These are phyloP conservation scores for Coemansia sp. DNA, from an alignment of 192 early-diverging fungal genomes.

Conservation along the genomic window DNA sequence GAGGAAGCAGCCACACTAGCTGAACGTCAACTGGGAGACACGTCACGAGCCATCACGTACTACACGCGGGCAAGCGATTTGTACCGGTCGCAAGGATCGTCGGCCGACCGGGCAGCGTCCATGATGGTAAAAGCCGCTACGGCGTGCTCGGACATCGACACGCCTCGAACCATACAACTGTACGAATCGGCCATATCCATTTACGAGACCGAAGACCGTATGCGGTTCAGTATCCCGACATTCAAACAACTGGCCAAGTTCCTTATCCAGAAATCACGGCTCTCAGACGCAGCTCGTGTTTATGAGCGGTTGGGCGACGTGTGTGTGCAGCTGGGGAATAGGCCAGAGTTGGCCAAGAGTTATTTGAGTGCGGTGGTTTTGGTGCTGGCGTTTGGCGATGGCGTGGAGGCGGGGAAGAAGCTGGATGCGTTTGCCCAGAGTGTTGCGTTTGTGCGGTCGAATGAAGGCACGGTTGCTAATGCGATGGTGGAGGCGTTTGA, in stretches of 20 bases:
- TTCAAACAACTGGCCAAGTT: conserved; percentile 31
- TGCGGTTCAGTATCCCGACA: conserved; percentile 35
- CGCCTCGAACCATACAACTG: conserved; percentile 29
- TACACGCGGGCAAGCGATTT: conserved; percentile 48
- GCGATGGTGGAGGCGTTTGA: conserved; percentile 40
- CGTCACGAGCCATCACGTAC: conserved; percentile 16
- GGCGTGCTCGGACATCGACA: conserved; percentile 35
- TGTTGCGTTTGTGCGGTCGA: conserved; percentile 25
- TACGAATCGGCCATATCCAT: conserved; percentile 38
- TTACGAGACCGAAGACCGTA: conserved; percentile 47
- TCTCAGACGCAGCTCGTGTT: conserved; percentile 29
- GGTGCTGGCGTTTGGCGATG: conserved; percentile 43
- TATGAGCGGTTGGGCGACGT: conserved; percentile 31
- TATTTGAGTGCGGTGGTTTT: conserved; percentile 32
- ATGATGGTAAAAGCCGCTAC: conserved; percentile 48
- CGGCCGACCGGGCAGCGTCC: conserved; percentile 39
- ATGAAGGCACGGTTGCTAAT: conserved; percentile 35
- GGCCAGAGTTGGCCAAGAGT: conserved; percentile 32
- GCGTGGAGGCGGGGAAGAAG: conserved; percentile 40
- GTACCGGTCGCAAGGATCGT: conserved; percentile 39
- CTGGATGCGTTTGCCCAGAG: conserved; percentile 38
- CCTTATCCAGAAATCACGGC: conserved; percentile 26
- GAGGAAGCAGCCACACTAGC: conserved; percentile 33
- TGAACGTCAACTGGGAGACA: conserved; percentile 33
- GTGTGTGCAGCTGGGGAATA: conserved; percentile 41